phyloP scores from a whole-genome alignment of 257 asterid genomes.

The Craterostigma plantagineum region DNA sequence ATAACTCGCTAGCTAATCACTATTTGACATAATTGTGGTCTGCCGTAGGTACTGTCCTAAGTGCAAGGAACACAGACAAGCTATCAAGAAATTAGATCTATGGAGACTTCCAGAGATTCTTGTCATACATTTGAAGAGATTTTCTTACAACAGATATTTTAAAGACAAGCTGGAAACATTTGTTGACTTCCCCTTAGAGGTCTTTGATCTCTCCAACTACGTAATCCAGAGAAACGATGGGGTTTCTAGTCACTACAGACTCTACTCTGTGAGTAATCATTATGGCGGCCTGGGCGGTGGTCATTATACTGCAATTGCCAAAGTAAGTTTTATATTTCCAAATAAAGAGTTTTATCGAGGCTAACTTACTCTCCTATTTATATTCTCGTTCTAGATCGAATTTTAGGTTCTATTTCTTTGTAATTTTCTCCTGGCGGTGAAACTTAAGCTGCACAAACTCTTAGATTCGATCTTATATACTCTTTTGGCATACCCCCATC shows the following conservation, averaged over 20 bases:
- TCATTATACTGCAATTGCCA: conserved; percentile 59
- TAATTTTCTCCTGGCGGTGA: no score
- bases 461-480: no score
- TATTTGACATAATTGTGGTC: neutral
- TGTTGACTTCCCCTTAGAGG: conserved; percentile 56
- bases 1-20: no score
- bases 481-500: no score
- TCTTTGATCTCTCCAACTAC: conserved; percentile 44
- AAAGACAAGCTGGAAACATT: conserved; percentile 50
- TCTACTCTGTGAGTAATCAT: conserved; percentile 69
- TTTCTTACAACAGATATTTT: conserved; percentile 27
- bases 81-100: conserved; percentile 56
- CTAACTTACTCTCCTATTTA: no score
- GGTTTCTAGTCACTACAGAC: conserved; percentile 22
- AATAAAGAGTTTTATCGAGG: no score
- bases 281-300: conserved; percentile 52
- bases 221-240: conserved; percentile 15
- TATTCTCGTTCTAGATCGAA: no score
- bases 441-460: no score
- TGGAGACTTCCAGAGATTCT: conserved; percentile 75
- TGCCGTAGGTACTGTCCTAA: conserved; percentile 56
- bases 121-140: conserved; percentile 62
- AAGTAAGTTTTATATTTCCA: conserved; percentile 26
- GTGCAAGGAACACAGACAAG: conserved; percentile 55
- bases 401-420: no score